Conservation (phyloP, 805 yeast species). For the Naumovozyma baii region DNA sequence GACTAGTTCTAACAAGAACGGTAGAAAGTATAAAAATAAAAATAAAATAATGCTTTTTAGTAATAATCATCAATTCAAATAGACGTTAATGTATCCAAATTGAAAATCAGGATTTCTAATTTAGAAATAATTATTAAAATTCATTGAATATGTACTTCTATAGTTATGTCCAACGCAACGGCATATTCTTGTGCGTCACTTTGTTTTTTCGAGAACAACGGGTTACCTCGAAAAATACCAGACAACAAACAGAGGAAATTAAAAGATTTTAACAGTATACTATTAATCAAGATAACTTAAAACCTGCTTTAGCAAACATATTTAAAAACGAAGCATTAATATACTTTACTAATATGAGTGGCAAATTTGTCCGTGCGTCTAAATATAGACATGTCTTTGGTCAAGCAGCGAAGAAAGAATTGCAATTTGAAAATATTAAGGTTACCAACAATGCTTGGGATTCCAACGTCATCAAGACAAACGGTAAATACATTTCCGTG, state of each 20-base stretch:
- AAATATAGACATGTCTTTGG: constrained; percentile 96
- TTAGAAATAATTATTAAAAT: too few species aligned
- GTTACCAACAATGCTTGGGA: constrained; percentile 94
- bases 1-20: constrained; percentile 2
- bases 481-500: constrained; percentile 76
- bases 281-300: not conserved
- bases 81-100: not conserved
- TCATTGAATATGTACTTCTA: too few species aligned
- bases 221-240: not conserved
- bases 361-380: constrained; percentile 84
- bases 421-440: constrained; percentile 42
- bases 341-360: constrained; percentile 37
- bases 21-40: constrained; percentile 39
- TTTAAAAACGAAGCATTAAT: not conserved
- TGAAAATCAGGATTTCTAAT: too few species aligned
- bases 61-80: constrained; percentile 9
- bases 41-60: constrained; percentile 23
- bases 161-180: too few species aligned
- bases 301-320: not conserved
- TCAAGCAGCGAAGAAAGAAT: constrained; percentile 55
- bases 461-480: constrained; percentile 77
- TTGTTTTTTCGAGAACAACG: too few species aligned
- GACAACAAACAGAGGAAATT: not conserved
- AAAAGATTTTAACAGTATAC: not conserved
- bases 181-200: too few species aligned